These are phyloP conservation scores for Trametes cinnabarina DNA, from an alignment of 768 basidiomycete genomes.

Conservation along the genomic window DNA sequence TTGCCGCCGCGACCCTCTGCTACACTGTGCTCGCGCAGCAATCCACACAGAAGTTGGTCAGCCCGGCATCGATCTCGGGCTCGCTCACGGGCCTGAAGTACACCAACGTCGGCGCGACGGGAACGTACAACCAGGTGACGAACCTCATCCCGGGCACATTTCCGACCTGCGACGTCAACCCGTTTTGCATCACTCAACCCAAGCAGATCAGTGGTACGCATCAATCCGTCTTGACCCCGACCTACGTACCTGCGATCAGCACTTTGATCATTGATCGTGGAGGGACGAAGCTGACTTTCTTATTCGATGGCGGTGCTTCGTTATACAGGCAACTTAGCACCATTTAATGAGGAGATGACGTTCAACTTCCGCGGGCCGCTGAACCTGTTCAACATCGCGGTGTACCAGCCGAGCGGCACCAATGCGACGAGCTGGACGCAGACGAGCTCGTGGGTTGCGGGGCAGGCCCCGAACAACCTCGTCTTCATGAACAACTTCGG, in stretches of 20 bases:
- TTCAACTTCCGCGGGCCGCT: conserved; percentile 30
- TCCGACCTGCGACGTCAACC: conserved; percentile 25
- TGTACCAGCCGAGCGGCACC: conserved; percentile 27
- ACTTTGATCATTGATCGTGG: not conserved
- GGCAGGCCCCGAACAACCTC: conserved; percentile 24
- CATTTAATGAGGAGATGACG: conserved; percentile 31
- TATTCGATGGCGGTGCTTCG: not conserved
- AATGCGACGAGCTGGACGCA: conserved; percentile 25
- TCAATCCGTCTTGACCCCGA: not conserved
- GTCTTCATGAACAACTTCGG: conserved; percentile 33
- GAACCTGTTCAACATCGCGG: conserved; percentile 29
- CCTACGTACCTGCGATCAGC: not conserved
- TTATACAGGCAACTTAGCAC: conserved; percentile 24
- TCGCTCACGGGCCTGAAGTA: conserved; percentile 25
- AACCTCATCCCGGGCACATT: conserved; percentile 25
- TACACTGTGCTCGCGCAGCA: conserved; percentile 2
- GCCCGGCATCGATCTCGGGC: conserved; percentile 17
- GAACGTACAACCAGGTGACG: conserved; percentile 28
- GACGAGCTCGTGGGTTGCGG: conserved; percentile 24
- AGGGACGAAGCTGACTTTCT: not conserved
- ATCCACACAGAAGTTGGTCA: conserved; percentile 15
- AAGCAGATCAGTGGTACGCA: conserved; percentile 18
- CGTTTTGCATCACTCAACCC: conserved; percentile 22
- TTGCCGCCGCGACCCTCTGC: conserved; percentile 4
- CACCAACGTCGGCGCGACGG: conserved; percentile 25